Evolutionary conservation across 2,329 filamentous ascomycete species (phyloP), one percentile per base, ranked within the genome.

Genomic region (Nannizziopsis barbatae): DNA sequence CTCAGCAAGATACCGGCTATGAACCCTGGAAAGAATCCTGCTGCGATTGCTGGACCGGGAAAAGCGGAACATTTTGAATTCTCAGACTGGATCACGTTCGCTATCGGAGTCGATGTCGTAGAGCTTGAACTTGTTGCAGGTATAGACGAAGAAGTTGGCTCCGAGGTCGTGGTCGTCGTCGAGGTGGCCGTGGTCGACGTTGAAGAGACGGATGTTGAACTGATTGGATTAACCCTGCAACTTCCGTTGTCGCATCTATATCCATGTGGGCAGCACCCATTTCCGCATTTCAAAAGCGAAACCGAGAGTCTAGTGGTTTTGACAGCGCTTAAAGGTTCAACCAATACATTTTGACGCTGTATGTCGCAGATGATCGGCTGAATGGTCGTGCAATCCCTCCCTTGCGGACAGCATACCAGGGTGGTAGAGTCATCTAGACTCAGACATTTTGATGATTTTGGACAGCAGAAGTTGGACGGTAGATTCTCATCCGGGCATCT

Each of bases 1-100:
- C 76, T 58, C 66, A 71, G 32, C 70, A 82, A 41, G 65, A 65
- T 62, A 5, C 71, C 71, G 22, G 65, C 60, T n/a, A 70, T 45
- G 12, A 68, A 56, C 5, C 71, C 71, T 2, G 70, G 66, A 55
- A 72, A 71, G 57, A 73, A 70, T 14, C 71, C 71, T 7, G 65
- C 69, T 30, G 65, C 50, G 22, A 73, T 56, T 22, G 69, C 70
- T 33, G 57, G 60, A 17, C 56, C 61, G 14, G 71, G 68, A 51
- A 69, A 72, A 3, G 61, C 56, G 20, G 65, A 61, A 39, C 68
- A 68, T 18, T 54, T 48, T 8, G 60, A 47, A 8, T 53, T 32
- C 30, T 7, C 14, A 30, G 36, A 46, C 1, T 30, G 15, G 48
- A 50, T 54, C n/a, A 58, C 40, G 10, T 44, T 46, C 7, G 47